These are phyloP conservation scores for Rhododendron vialii DNA, from an alignment of 148 eudicot species.

Conservation along the genomic window DNA sequence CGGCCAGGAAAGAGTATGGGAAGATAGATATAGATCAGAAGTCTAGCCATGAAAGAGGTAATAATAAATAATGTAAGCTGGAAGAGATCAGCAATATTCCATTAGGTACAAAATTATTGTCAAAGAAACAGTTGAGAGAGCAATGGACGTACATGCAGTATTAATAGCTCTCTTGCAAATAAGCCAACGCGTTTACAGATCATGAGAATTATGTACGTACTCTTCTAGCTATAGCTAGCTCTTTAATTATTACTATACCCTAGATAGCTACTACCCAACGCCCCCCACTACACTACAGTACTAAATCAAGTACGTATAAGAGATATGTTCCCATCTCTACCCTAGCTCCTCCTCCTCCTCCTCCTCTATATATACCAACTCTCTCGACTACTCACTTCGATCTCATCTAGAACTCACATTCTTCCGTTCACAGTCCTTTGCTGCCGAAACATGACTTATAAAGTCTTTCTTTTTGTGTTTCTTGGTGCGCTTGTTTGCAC, in stretches of 20 bases:
- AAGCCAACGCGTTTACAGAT: neutral
- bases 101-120: neutral
- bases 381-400: neutral
- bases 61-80: too few species aligned
- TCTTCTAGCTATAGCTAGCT: too few species aligned
- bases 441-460: constrained; percentile 3
- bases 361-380: constrained; percentile 7
- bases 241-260: neutral
- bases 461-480: constrained; percentile 15
- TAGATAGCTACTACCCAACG: neutral
- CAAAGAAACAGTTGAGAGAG: neutral
- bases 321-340: neutral
- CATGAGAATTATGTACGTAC: too few species aligned
- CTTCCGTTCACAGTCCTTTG: neutral
- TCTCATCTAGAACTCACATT: too few species aligned
- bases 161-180: neutral
- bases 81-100: too few species aligned
- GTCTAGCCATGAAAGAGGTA: neutral
- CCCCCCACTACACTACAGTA: neutral
- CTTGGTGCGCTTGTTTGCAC: constrained; percentile 18
- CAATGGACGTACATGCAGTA: neutral
- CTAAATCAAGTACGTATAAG: too few species aligned
- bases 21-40: neutral
- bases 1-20: too few species aligned
- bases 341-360: too few species aligned